phyloP scores from a whole-genome alignment of 345 rosid genomes.

The Melaleuca quinquenervia region DNA sequence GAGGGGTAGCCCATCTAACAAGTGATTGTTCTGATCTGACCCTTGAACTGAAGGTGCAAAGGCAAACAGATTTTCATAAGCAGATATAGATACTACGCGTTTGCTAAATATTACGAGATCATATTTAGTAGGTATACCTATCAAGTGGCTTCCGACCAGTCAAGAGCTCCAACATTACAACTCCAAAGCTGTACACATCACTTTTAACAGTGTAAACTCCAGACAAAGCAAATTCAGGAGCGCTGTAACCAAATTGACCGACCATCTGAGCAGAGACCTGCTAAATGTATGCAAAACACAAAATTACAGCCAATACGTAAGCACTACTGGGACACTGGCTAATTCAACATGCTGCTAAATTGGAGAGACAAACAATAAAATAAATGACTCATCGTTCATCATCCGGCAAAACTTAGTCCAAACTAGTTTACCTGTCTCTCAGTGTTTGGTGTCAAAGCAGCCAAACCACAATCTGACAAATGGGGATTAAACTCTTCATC shows the following conservation, averaged over 20 bases:
- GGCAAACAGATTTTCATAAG: background rate
- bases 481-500: constrained; percentile 97
- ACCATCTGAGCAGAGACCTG: constrained; percentile 94
- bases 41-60: constrained; percentile 51
- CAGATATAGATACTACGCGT: background rate
- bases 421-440: constrained; percentile 66
- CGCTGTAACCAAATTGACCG: constrained; percentile 97
- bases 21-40: constrained; percentile 88
- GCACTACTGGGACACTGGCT: background rate
- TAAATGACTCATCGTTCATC: background rate
- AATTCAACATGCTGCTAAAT: background rate
- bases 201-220: constrained; percentile 95
- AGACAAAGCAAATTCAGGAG: constrained; percentile 95
- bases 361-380: background rate
- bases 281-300: background rate
- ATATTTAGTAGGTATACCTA: constrained; percentile 34
- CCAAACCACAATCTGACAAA: constrained; percentile 91
- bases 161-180: constrained; percentile 94
- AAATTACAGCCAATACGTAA: background rate
- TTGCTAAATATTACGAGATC: background rate
- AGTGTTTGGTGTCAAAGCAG: constrained; percentile 84
- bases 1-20: constrained; percentile 99
- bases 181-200: constrained; percentile 98
- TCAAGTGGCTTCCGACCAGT: constrained; percentile 97
- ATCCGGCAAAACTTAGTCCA: background rate